A percentile compares a stretch with the other conserved stretches of the same genome.
These are phyloP conservation scores for Candida awuae DNA, from an alignment of 805 yeast genomes.

Conservation along the genomic window DNA sequence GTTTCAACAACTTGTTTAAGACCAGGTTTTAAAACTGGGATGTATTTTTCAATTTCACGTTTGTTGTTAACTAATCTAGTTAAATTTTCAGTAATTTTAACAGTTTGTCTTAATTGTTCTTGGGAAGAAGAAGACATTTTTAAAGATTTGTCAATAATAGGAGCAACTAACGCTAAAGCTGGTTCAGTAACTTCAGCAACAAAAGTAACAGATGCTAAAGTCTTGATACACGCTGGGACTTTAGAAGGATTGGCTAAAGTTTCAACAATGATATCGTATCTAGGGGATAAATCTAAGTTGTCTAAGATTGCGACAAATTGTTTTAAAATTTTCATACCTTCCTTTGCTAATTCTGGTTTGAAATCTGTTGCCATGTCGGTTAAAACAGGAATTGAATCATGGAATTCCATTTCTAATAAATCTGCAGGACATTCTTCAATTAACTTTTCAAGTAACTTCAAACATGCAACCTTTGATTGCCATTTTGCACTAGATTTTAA, in stretches of 20 bases:
- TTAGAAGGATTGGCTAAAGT: slow-evolving; percentile 86
- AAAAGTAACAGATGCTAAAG: slow-evolving; percentile 87
- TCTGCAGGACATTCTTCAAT: slow-evolving; percentile 79
- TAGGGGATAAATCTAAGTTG: slow-evolving; percentile 83
- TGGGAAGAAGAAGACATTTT: slow-evolving; percentile 84
- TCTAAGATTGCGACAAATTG: slow-evolving; percentile 76
- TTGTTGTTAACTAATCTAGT: slow-evolving; percentile 92
- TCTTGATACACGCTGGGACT: slow-evolving; percentile 82
- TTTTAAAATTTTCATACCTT: slow-evolving; percentile 64
- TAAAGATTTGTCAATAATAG: slow-evolving; percentile 84
- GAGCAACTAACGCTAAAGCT: slow-evolving; percentile 81
- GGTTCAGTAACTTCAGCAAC: slow-evolving; percentile 99
- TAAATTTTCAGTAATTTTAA: slow-evolving; percentile 89
- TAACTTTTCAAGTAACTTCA: slow-evolving; percentile 64
- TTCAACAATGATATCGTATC: slow-evolving; percentile 74
- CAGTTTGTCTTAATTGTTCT: slow-evolving; percentile 94
- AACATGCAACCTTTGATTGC: slow-evolving; percentile 81
- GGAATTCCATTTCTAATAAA: slow-evolving; percentile 73
- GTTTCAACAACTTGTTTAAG: slow-evolving; percentile 78
- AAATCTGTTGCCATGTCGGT: slow-evolving; percentile 90
- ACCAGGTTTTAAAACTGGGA: slow-evolving; percentile 88
- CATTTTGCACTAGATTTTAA: slow-evolving; percentile 82
- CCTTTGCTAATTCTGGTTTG: slow-evolving; percentile 90
- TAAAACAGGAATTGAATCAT: slow-evolving; percentile 70
- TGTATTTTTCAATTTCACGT: slow-evolving; percentile 79